These are phyloP conservation scores for Hyaloperonospora brassicae DNA, from an alignment of 352 stramenopile species.

Conservation along the genomic window DNA sequence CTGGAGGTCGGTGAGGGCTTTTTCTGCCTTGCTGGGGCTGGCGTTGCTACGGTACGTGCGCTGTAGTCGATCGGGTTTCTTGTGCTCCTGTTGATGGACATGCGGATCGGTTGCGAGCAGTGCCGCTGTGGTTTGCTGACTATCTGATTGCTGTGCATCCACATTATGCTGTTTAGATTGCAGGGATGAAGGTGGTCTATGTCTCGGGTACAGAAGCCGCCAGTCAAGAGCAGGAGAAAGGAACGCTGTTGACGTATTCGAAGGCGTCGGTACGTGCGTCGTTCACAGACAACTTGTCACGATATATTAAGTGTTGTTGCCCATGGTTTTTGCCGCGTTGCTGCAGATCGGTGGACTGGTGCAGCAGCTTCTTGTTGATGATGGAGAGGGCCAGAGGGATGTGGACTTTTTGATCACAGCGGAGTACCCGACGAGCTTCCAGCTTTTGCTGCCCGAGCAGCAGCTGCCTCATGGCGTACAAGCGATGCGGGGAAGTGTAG, in stretches of 20 bases:
- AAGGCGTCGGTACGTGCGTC: constrained; percentile 20
- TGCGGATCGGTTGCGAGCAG: too few relatives aligned
- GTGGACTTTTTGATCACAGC: constrained; percentile 65
- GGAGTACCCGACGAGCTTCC: constrained; percentile 40
- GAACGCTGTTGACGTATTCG: constrained; percentile 24
- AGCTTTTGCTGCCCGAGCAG: constrained; percentile 49
- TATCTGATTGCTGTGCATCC: neutral
- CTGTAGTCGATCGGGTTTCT: neutral
- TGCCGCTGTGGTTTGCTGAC: neutral
- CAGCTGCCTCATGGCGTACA: constrained; percentile 50
- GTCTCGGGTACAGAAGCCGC: constrained; percentile 25
- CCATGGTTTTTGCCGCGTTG: neutral
- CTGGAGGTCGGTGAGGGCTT: constrained; percentile 45
- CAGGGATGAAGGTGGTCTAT: constrained; percentile 37
- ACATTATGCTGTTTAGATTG: constrained; percentile 23
- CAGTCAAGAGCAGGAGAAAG: constrained; percentile 23
- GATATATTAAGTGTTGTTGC: neutral
- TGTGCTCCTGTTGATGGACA: too few relatives aligned
- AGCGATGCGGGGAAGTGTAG: constrained; percentile 20
- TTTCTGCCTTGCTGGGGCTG: constrained; percentile 39
- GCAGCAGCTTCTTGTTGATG: constrained; percentile 16
- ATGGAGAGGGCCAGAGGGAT: constrained; percentile 16
- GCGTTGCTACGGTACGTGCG: constrained; percentile 32
- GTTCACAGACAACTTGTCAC: neutral
- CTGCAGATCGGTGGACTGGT: constrained; percentile 15